Conservation (phyloP, 164 flowering plant species). For the Liriodendron chinense region DNA sequence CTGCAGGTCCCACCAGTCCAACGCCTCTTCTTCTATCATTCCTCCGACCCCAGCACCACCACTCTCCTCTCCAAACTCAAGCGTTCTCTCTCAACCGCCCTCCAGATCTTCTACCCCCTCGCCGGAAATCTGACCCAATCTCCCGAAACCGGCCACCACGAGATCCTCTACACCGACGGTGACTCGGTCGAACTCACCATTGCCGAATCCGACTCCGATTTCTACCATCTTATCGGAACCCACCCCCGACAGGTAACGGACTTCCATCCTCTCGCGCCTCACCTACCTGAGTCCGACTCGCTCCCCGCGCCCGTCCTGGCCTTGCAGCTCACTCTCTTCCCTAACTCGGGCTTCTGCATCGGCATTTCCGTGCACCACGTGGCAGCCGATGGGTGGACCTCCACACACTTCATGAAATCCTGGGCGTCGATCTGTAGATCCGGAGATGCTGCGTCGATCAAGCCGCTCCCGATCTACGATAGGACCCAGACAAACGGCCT, state of each 20-base stretch:
- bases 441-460: too few species aligned
- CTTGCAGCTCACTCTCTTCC: slow-evolving; percentile 19
- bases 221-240: background rate
- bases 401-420: too few species aligned
- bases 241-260: background rate
- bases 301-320: slow-evolving; percentile 1
- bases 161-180: too few species aligned
- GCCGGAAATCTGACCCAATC: slow-evolving; percentile 31
- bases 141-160: slow-evolving; percentile 11
- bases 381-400: too few species aligned
- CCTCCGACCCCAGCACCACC: background rate
- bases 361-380: slow-evolving; percentile 10
- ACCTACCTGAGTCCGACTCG: background rate
- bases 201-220: too few species aligned
- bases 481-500: too few species aligned
- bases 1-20: background rate
- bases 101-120: slow-evolving; percentile 35
- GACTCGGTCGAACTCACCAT: too few species aligned
- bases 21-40: slow-evolving; percentile 1
- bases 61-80: slow-evolving; percentile 24
- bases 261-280: slow-evolving; percentile 7
- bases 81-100: slow-evolving; percentile 37
- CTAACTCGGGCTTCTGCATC: slow-evolving; percentile 12
- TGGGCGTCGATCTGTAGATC: too few species aligned
- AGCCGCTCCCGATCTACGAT: too few species aligned